These are phyloP conservation scores for Erythrophleum ivorense DNA, from an alignment of 331 rosid genomes.

Conservation along the genomic window DNA sequence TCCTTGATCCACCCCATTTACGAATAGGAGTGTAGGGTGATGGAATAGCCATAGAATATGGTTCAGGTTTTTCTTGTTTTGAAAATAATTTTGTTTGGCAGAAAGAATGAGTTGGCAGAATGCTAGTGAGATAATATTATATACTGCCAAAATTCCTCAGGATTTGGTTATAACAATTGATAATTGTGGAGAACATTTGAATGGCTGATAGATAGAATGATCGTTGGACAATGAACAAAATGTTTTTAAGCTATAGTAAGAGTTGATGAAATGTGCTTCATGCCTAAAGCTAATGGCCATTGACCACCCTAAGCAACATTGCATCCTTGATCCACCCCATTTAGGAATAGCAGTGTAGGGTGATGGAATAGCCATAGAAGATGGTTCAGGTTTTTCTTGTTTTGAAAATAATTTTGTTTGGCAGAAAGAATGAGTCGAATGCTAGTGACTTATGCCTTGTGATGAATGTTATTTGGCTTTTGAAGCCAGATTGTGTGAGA, in stretches of 20 bases:
- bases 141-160: neutral
- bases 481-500: neutral
- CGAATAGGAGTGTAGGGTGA: neutral
- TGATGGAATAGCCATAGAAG: slow-evolving; percentile 7
- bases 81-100: neutral
- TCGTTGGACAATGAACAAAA: neutral
- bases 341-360: neutral
- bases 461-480: neutral
- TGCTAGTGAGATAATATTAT: neutral
- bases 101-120: no score
- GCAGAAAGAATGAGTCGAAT: neutral
- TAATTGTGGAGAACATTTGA: neutral
- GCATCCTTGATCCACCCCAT: slow-evolving; percentile 3
- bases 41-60: slow-evolving; percentile 1
- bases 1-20: slow-evolving; percentile 3
- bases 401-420: neutral
- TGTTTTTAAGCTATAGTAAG: neutral
- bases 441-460: neutral
- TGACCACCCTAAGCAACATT: neutral
- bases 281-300: neutral
- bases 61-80: neutral
- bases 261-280: slow-evolving; percentile 13
- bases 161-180: neutral
- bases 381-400: neutral
- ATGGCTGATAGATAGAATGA: neutral